Percentiles rank a stretch among this genome's conserved stretches.
Conservation (phyloP, 306 rosid species). For the Medicago ruthenica region DNA sequence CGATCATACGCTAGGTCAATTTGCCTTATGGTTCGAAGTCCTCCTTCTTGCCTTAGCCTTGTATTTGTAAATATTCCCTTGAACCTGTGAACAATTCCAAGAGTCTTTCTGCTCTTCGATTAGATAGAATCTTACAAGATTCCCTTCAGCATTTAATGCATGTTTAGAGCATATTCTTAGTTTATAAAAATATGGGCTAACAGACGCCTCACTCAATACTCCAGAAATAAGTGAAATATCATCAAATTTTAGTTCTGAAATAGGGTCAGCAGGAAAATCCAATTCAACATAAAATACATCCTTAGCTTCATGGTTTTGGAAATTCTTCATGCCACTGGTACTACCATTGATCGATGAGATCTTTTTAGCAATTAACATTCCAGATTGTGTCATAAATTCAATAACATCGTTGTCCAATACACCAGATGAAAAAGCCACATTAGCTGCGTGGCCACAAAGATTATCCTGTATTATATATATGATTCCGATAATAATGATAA, state of each 20-base stretch:
- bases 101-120: too few species aligned
- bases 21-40: too few species aligned
- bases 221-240: conserved; percentile 50
- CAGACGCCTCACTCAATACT: conserved; percentile 59
- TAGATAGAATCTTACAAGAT: too few species aligned
- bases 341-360: not conserved
- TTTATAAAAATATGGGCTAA: too few species aligned
- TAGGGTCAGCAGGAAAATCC: conserved; percentile 55
- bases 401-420: conserved; percentile 48
- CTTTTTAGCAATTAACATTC: conserved; percentile 56
- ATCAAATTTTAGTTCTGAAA: conserved; percentile 41
- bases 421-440: conserved; percentile 55
- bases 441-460: conserved; percentile 73
- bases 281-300: conserved; percentile 54
- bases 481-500: not conserved
- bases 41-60: too few species aligned
- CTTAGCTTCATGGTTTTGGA: conserved; percentile 34
- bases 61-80: too few species aligned
- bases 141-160: too few species aligned
- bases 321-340: not conserved
- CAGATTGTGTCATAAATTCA: conserved; percentile 65
- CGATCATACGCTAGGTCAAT: too few species aligned
- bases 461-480: conserved; percentile 47
- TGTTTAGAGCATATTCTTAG: too few species aligned
- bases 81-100: too few species aligned